These are phyloP conservation scores for Carpinus viminea DNA, from an alignment of 306 rosid genomes.

Conservation along the genomic window DNA sequence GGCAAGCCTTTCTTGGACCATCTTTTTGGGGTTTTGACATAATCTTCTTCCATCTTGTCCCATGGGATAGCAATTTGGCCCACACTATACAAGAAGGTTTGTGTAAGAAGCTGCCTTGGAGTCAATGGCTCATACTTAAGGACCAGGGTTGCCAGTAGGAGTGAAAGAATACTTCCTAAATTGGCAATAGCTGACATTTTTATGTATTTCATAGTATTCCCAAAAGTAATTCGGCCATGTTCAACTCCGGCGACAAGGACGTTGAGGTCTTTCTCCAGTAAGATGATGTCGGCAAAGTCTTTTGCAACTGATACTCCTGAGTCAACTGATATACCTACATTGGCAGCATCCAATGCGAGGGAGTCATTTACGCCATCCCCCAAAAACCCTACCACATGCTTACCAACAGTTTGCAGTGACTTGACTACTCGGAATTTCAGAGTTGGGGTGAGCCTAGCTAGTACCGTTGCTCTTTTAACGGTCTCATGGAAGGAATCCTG, in stretches of 20 bases:
- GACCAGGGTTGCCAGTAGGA: slow-evolving; percentile 57
- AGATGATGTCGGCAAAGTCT: slow-evolving; percentile 79
- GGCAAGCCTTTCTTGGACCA: slow-evolving; percentile 59
- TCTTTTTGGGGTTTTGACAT: slow-evolving; percentile 58
- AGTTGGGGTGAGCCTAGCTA: slow-evolving; percentile 80
- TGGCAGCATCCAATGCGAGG: slow-evolving; percentile 75
- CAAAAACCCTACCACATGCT: slow-evolving; percentile 69
- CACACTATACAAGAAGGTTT: slow-evolving; percentile 69
- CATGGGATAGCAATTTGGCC: slow-evolving; percentile 75
- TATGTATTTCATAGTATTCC: slow-evolving; percentile 84
- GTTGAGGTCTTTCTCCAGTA: slow-evolving; percentile 81
- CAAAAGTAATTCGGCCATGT: slow-evolving; percentile 74
- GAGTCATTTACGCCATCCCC: slow-evolving; percentile 88
- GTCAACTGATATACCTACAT: slow-evolving; percentile 82
- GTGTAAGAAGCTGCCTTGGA: slow-evolving; percentile 68
- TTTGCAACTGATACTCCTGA: slow-evolving; percentile 82
- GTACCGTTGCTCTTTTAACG: slow-evolving; percentile 66
- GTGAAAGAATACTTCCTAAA: slow-evolving; percentile 70
- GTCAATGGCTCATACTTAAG: slow-evolving; percentile 69
- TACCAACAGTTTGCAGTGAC: slow-evolving; percentile 68
- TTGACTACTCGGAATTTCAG: slow-evolving; percentile 80
- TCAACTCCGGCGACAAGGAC: slow-evolving; percentile 82
- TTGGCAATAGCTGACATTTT: slow-evolving; percentile 83
- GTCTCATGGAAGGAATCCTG: slow-evolving; percentile 70
- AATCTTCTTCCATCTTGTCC: slow-evolving; percentile 72